Evolutionary conservation across 2,329 filamentous ascomycete genomes (phyloP), one percentile per base, ranked within the genome.

Genomic region (Trichophyton verrucosum): DNA sequence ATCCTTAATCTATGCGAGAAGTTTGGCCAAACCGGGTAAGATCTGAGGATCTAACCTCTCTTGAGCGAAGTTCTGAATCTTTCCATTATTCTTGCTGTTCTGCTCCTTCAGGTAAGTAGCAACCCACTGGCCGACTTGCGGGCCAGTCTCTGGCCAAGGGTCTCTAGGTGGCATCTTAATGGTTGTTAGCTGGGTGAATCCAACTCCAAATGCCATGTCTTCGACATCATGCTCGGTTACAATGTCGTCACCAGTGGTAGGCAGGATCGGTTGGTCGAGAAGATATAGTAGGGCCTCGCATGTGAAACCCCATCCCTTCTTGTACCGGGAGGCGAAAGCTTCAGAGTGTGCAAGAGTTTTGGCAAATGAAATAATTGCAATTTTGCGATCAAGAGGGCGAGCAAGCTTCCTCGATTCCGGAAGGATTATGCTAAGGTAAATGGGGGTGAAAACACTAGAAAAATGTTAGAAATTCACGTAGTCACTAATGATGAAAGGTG

Each of bases 161-260:
- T 97, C 94, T 58, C 80, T 81, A 1, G 82, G 76, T 3, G 83
- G 78, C 62, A 85, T 85, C 72, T 87, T 89, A 77, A 92, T 94
- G 0, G 92, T 96, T 76, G 92, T 95, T 64, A 99, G 82, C 36
- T 89, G 86, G 0, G 94, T 97, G 75, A 95, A 99, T 7, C 91
- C 92, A 65, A 96, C 86, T 27, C 94, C 94, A 70, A 99, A 99
- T 30, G 89, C 87, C 66, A 96, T 85, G 72, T 99, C 94, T 68
- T 99, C 94, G 27, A 96, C 88, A 68, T 97, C 92, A 2, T 90
- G 86, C 71, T 97, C 94, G 9, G 85, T 83, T 64, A 95, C 86
- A 58, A 89, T 77, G 66, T 95, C 90, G 65, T 89, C 86, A 61
- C 86, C 86, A 40, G 81, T 77, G 1, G 86, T 82, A 13, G 80